phyloP scores from a whole-genome alignment of 257 asterid genomes.

The Phtheirospermum japonicum region DNA sequence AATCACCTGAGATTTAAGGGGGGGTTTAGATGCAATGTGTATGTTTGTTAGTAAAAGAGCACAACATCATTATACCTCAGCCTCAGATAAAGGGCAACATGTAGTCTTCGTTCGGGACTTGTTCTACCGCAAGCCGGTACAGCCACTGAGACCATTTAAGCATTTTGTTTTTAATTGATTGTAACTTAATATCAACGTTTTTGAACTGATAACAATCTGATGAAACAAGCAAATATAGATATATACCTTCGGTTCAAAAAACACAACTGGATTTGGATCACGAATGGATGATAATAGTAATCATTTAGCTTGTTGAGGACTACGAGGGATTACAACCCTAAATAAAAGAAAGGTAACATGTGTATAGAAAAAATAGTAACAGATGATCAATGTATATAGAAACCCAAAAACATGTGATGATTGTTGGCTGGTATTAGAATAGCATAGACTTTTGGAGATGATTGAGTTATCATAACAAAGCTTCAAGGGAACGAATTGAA shows the following conservation, averaged over 20 bases:
- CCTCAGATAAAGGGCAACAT: conserved; percentile 90
- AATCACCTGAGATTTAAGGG: conserved; percentile 59
- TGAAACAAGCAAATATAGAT: conserved; percentile 4
- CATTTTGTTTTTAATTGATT: neutral
- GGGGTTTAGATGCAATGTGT: conserved; percentile 9
- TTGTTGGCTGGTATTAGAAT: neutral
- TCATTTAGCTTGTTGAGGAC: conserved; percentile 95
- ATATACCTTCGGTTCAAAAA: conserved; percentile 91
- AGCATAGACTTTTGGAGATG: neutral
- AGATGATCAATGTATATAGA: neutral
- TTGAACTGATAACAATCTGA: no score
- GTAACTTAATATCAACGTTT: conserved; percentile 8
- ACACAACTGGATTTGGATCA: conserved; percentile 94
- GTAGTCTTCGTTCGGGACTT: conserved; percentile 84
- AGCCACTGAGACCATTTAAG: conserved; percentile 65
- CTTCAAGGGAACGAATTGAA: no score
- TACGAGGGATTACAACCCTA: conserved; percentile 95
- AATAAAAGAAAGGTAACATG: conserved; percentile 14
- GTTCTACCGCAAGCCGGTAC: conserved; percentile 95
- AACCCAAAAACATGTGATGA: neutral
- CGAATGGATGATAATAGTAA: conserved; percentile 74
- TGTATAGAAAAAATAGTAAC: no score
- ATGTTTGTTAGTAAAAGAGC: neutral
- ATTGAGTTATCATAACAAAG: no score
- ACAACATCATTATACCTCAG: conserved; percentile 59